Base-by-base conservation (phyloP, 1,284 basidiomycete genomes). In the Naganishia sp. region DNA sequence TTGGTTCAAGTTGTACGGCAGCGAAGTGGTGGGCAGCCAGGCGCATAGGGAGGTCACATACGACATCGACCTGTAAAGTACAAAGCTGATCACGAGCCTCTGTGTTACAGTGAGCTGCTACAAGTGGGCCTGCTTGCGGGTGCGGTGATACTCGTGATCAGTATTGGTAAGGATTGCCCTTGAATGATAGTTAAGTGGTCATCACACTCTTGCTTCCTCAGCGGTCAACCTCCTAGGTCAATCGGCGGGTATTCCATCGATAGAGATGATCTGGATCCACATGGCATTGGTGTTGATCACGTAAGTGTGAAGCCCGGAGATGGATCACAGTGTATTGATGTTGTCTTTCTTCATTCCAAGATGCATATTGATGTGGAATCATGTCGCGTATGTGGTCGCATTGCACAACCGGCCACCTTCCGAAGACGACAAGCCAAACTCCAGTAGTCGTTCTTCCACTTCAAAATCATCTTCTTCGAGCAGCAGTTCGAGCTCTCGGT, bases 331-430 rank as follows among this genome's bases (percentile, higher is more conserved):
- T 6, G 16, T 36, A 6, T 9, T 21, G 28, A 25, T 42, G 16
- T 16, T 53, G 10, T n/a, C 9, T 33, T 39, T 15, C 7, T 21
- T 49, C 25, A 28, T 50, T 4, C 3, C 11, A 39, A 68, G 67
- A 2, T 57, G 57, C 28, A 31, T 64, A 3, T 21, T 68, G 33
- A 16, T 65, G 10, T 68, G 67, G 67, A 68, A 68, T 23, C 65
- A 68, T 31, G 48, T 59, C 15, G 63, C 67, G 1, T 48, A 64
- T 42, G 48, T 43, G 3, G 42, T 59, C 6, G 42, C 61, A 16
- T 43, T 63, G n/a, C 31, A 46, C 16, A 16, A 18, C 28, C 48
- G 54, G n/a, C 50, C 50, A 5, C 48, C 48, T 5, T 42, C 63
- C 0, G 49, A 59, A 7, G 63, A 68, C 1, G 55, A 44, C 13